Base-by-base conservation (phyloP, 1,284 basidiomycete species). In the Thelephora terrestris region DNA sequence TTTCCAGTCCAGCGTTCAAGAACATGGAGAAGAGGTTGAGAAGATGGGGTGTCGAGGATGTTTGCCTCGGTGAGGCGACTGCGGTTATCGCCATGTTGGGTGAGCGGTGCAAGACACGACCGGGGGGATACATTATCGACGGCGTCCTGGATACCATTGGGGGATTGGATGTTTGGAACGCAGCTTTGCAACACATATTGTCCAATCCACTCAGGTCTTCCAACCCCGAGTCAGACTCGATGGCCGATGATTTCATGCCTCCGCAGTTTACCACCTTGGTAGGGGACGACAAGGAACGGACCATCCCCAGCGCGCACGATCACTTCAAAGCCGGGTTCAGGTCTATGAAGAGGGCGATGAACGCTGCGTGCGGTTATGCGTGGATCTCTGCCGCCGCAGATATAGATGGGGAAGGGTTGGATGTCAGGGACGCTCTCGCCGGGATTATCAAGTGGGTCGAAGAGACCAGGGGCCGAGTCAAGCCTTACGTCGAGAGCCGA, bases 101-200 rank as follows among this genome's bases (percentile, higher is more conserved):
- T 25, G 72, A 69, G 47, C 39, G 39, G n/a, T 42, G 39, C n/a
- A 25, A 42, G 39, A 20, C 16, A n/a, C 21, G 21, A 25, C 29
- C 29, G 7, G 74, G 79, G 50, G 74, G 71, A 7, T 75, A 79
- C 50, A 68, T 73, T 46, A 86, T 90, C 60, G 86, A 92, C 61
- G 80, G 80, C 24, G 75, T 94, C 3, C 63, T 93, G 48, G 91
- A 93, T 62, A 86, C 85, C 1, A 67, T 87, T 18, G 91, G 91
- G 7, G 88, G 90, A 12, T 73, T 75, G 53, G 76, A 74, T 23
- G 71, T 91, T 21, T 86, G 87, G 75, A 81, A 86, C 53, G 81
- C 80, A 2, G 75, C 81, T 2, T 76, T 78, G 56, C 63, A 70
- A 52, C 70, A 91, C 21, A 66, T 94, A 42, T 52, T 59, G 10